Percentiles rank a stretch among this genome's conserved stretches.
Evolutionary conservation across 768 basidiomycete genomes (phyloP).

Genomic region (Lyophyllum decastes): DNA sequence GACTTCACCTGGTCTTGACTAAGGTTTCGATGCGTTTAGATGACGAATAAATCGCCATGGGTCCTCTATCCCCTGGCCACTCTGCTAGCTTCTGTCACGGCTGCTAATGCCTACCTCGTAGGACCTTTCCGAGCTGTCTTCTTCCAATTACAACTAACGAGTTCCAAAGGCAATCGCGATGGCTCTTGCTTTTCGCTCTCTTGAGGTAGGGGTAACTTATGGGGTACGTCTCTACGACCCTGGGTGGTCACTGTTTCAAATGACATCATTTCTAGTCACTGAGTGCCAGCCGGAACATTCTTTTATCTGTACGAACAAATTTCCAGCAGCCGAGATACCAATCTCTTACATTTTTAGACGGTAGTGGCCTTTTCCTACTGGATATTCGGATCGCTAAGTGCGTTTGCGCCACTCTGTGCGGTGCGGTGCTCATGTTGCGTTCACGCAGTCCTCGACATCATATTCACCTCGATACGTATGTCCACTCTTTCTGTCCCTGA

Average conservation of each 20-base stretch:
- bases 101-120: slow-evolving; percentile 43
- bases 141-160: neutral
- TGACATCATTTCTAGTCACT: slow-evolving; percentile 19
- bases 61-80: slow-evolving; percentile 33
- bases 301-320: slow-evolving; percentile 26
- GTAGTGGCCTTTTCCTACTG: slow-evolving; percentile 45
- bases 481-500: neutral
- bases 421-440: neutral
- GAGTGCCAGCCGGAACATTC: slow-evolving; percentile 25
- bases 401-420: neutral
- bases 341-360: slow-evolving; percentile 27
- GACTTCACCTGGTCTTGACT: neutral
- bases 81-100: slow-evolving; percentile 33
- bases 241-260: neutral
- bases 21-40: slow-evolving; percentile 25
- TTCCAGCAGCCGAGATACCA: neutral
- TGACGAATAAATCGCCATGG: slow-evolving; percentile 39
- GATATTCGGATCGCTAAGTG: slow-evolving; percentile 45
- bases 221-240: slow-evolving; percentile 20
- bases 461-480: slow-evolving; percentile 40
- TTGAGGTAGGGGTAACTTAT: slow-evolving; percentile 19
- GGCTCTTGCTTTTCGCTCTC: slow-evolving; percentile 25
- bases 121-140: neutral
- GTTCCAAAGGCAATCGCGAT: slow-evolving; percentile 27
- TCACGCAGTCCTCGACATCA: slow-evolving; percentile 39